phyloP scores from a whole-genome alignment of 805 yeast species.

The Cyberlindnera misumaiensis region DNA sequence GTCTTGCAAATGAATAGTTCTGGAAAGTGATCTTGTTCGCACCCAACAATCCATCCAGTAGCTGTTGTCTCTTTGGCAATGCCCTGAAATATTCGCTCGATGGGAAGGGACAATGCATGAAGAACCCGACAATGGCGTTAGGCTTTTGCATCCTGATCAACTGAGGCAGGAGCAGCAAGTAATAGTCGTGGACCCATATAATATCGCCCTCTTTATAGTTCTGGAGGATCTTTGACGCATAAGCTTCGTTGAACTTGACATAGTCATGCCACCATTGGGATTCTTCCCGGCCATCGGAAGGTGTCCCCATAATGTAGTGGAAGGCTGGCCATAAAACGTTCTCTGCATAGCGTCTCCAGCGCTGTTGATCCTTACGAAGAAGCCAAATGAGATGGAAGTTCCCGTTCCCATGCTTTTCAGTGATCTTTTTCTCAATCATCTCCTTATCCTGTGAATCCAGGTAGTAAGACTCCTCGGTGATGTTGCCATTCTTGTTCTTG shows the following conservation, averaged over 20 bases:
- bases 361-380: constrained; percentile 63
- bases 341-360: constrained; percentile 91
- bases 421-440: constrained; percentile 40
- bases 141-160: constrained; percentile 77
- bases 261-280: constrained; percentile 83
- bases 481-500: constrained; percentile 10
- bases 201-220: constrained; percentile 85
- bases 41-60: constrained; percentile 89
- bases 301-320: constrained; percentile 82
- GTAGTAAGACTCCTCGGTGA: constrained; percentile 52
- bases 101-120: constrained; percentile 94
- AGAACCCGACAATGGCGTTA: constrained; percentile 82
- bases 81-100: constrained; percentile 91
- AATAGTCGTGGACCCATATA: constrained; percentile 94
- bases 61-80: constrained; percentile 70
- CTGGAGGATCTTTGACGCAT: constrained; percentile 66
- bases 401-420: constrained; percentile 38
- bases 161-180: constrained; percentile 75
- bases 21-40: constrained; percentile 85
- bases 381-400: constrained; percentile 86
- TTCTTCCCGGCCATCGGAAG: constrained; percentile 63
- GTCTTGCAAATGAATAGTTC: constrained; percentile 78
- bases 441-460: constrained; percentile 49
- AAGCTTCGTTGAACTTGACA: constrained; percentile 84
- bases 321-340: constrained; percentile 89